Conservation (phyloP, 2,329 filamentous ascomycete species). For the Colletotrichum plurivorum region DNA sequence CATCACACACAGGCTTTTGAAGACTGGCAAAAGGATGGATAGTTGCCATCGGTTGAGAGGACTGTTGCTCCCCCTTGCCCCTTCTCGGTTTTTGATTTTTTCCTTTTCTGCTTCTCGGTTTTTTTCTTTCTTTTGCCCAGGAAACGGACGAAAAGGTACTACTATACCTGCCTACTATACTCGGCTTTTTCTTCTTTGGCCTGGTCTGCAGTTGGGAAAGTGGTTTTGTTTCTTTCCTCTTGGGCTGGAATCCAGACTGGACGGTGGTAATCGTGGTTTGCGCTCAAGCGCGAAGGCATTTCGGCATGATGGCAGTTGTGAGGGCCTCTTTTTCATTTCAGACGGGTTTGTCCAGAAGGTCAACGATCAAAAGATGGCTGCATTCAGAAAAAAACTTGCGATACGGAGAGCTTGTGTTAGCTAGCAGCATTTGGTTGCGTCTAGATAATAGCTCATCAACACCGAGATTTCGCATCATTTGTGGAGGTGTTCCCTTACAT, state of each 20-base stretch:
- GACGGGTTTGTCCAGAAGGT: neutral
- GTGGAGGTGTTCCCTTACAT: neutral
- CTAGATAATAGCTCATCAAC: neutral
- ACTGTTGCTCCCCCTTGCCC: neutral
- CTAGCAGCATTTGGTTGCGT: neutral
- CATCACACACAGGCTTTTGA: neutral
- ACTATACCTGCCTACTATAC: neutral
- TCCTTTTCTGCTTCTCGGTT: neutral
- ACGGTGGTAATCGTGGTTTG: neutral
- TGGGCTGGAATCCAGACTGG: neutral
- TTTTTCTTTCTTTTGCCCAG: too few species aligned
- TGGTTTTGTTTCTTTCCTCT: neutral
- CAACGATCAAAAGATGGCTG: neutral
- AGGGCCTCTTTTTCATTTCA: conserved; percentile 6
- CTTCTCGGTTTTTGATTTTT: neutral
- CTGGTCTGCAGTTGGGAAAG: neutral
- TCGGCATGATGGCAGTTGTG: neutral
- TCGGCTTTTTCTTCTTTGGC: neutral
- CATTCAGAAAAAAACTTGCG: neutral
- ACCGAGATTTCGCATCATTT: neutral
- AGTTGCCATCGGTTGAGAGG: neutral
- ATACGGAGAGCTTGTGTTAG: neutral
- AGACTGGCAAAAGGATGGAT: neutral
- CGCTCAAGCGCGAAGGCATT: neutral
- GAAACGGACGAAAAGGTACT: too few species aligned